Evolutionary conservation across 768 basidiomycete genomes (phyloP), one percentile per base, ranked within the genome.

Genomic region (Termitomyces bulborhizus): DNA sequence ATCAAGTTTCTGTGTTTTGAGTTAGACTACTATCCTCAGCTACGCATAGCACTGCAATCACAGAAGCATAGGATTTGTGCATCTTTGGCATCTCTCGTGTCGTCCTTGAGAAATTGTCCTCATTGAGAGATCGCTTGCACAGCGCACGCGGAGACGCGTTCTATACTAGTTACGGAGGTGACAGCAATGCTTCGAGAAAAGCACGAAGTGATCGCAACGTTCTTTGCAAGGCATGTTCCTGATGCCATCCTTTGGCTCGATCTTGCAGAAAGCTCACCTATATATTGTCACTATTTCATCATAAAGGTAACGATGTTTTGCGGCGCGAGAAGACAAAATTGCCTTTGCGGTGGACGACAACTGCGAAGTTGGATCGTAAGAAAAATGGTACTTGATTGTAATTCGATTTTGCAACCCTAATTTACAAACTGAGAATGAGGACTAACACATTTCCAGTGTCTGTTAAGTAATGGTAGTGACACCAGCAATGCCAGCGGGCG

Each of bases 141-240:
- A 2, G 49, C 55, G 11, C 26, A 55, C 26, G 50, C 50, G 32
- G 52, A 54, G 31, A 46, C 13, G 7, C 29, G 37, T 11, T 46
- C 42, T 4, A 31, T 54, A 4, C 49, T 31, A 16, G 18, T 6
- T 3, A 9, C 4, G 11, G 40, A 24, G 39, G n/a, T 15, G 18
- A 16, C 31, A 18, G 13, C 1, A 21, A n/a, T 26, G 32, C 31
- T 15, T 31, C n/a, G 9, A 18, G 49, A 29, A 16, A 12, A 21
- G 9, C 0, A 32, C 12, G 16, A 49, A 7, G 6, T 2, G 11
- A n/a, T 55, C 5, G 46, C 50, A n/a, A 39, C 21, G 27, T 43
- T 58, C 32, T 51, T 49, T 9, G 50, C 46, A n/a, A 42, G 18
- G 18, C n/a, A 52, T 12, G 55, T 55, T 13, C 46, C 50, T 8